Evolutionary conservation across 441 rosid genomes (phyloP).

Genomic region (Capsella rubella): DNA sequence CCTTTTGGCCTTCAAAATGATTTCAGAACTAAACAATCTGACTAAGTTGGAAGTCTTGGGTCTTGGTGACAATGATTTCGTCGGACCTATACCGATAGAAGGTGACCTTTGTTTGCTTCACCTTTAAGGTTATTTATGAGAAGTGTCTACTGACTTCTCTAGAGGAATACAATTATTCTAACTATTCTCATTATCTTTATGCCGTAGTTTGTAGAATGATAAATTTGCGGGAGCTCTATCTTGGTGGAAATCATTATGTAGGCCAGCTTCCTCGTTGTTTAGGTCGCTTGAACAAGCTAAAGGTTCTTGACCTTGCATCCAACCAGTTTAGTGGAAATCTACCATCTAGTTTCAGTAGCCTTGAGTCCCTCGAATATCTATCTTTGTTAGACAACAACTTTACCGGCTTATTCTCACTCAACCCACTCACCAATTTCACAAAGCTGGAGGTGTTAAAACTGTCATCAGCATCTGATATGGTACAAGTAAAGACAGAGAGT

Average conservation of each 20-base stretch:
- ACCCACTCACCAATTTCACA: conserved; percentile 25
- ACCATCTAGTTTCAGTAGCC: background rate
- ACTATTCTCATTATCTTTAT: background rate
- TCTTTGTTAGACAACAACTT: background rate
- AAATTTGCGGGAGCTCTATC: conserved; percentile 25
- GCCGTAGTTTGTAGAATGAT: conserved; percentile 29
- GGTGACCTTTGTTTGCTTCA: background rate
- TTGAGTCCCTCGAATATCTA: background rate
- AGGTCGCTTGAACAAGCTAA: background rate
- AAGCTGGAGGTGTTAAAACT: conserved; percentile 32
- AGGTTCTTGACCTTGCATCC: background rate
- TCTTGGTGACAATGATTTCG: background rate
- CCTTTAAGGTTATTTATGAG: background rate
- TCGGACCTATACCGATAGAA: background rate
- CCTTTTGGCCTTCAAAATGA: background rate
- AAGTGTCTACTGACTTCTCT: background rate
- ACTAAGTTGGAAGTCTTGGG: background rate
- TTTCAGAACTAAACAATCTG: background rate
- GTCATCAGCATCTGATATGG: background rate
- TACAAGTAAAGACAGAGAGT: conserved; percentile 26
- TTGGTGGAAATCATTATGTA: background rate
- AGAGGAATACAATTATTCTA: background rate
- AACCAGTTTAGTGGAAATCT: background rate
- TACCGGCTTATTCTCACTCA: background rate
- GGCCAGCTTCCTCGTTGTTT: conserved; percentile 27